Conservation (phyloP, 2,329 filamentous ascomycete genomes). For the Ustilaginoidea virens region DNA sequence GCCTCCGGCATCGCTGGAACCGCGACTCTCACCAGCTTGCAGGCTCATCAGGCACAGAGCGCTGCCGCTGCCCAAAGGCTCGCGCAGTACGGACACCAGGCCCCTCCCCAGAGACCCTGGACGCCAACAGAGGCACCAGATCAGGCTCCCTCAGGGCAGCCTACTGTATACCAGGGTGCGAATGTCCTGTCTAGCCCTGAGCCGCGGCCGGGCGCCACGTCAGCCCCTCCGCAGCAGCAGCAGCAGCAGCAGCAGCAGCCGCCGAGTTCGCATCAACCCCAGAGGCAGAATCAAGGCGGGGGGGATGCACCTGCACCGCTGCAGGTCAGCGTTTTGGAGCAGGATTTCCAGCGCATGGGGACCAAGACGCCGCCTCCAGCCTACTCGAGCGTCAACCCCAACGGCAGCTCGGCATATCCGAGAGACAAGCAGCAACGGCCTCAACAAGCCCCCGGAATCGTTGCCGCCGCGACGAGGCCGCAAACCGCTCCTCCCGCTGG, state of each 20-base stretch:
- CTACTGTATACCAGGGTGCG: slow-evolving; percentile 79
- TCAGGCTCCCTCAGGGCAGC: slow-evolving; percentile 73
- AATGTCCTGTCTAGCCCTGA: slow-evolving; percentile 47
- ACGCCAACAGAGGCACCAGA: slow-evolving; percentile 87
- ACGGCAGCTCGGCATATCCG: slow-evolving; percentile 46
- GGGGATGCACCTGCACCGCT: slow-evolving; percentile 20
- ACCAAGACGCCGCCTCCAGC: slow-evolving; percentile 83
- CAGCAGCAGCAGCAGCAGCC: slow-evolving; percentile 1
- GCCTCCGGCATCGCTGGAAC: slow-evolving; percentile 81
- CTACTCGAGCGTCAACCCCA: slow-evolving; percentile 62
- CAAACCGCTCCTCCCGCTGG: slow-evolving; percentile 3
- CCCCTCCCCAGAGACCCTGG: slow-evolving; percentile 52
- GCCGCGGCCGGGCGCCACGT: slow-evolving; percentile 22
- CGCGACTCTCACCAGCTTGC: slow-evolving; percentile 62
- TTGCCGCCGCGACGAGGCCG: slow-evolving; percentile 7
- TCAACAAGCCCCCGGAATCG: slow-evolving; percentile 13
- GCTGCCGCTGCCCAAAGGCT: slow-evolving; percentile 68
- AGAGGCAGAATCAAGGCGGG: slow-evolving; percentile 11
- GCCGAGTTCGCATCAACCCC: neutral
- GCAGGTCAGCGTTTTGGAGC: slow-evolving; percentile 60
- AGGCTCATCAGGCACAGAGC: slow-evolving; percentile 45
- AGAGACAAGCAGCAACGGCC: slow-evolving; percentile 61
- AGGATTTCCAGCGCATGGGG: slow-evolving; percentile 73
- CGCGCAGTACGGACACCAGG: slow-evolving; percentile 52
- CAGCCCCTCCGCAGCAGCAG: slow-evolving; percentile 23